These are phyloP conservation scores for Candida argentea DNA, from an alignment of 805 yeast species.

Conservation along the genomic window DNA sequence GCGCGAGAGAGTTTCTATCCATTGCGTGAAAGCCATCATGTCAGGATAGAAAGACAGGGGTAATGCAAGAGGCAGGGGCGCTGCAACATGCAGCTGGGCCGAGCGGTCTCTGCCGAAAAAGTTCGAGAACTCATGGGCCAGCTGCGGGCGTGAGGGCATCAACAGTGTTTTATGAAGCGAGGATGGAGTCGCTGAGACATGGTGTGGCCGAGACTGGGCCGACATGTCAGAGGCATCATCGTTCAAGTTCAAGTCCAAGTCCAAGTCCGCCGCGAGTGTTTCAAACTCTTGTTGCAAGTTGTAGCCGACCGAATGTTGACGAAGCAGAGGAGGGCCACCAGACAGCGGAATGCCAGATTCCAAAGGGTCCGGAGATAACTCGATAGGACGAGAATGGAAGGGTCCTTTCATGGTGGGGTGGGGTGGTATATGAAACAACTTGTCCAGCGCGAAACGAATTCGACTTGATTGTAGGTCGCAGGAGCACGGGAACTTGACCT, in stretches of 20 bases:
- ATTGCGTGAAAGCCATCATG: conserved; percentile 37
- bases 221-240: conserved; percentile 1
- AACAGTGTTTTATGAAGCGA: conserved; percentile 7
- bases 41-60: conserved; percentile 26
- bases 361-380: conserved; percentile 33
- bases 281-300: conserved; percentile 38
- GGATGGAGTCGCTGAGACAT: not conserved
- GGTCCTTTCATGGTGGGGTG: no score
- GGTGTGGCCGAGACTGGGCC: not conserved
- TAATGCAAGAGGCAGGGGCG: conserved; percentile 9
- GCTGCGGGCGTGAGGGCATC: conserved; percentile 30
- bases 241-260: conserved; percentile 26
- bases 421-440: no score
- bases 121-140: conserved; percentile 28
- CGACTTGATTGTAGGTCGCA: no score
- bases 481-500: no score
- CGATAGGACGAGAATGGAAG: conserved; percentile 31
- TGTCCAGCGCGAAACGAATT: no score
- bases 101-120: conserved; percentile 7
- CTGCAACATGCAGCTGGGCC: conserved; percentile 13
- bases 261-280: conserved; percentile 36
- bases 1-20: conserved; percentile 42
- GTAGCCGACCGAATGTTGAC: conserved; percentile 36
- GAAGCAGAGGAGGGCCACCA: conserved; percentile 3
- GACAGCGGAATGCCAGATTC: conserved; percentile 5